These are phyloP conservation scores for Penicillium brevicompactum DNA, from an alignment of 2,329 filamentous ascomycete genomes.

Conservation along the genomic window DNA sequence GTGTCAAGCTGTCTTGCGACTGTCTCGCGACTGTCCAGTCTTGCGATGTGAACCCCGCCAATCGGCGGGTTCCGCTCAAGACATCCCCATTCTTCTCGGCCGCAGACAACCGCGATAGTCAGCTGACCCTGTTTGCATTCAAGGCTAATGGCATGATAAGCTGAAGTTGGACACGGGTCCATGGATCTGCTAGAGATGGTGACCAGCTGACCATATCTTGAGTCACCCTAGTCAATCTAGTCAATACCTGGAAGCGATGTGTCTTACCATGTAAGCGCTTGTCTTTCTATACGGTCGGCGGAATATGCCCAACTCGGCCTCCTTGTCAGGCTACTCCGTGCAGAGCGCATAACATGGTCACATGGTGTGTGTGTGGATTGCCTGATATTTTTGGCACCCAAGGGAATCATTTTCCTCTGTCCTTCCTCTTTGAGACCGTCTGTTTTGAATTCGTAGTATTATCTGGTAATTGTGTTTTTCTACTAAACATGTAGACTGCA, in stretches of 20 bases:
- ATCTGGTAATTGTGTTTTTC: too few relatives aligned
- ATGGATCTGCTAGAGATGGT: constrained; percentile 2
- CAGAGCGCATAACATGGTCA: not conserved
- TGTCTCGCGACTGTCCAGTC: not conserved
- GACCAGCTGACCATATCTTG: constrained; percentile 11
- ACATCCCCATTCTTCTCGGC: not conserved
- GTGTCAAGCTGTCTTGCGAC: constrained; percentile 2
- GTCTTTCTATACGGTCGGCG: constrained; percentile 3
- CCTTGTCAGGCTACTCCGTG: not conserved
- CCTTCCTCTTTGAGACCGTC: too few relatives aligned
- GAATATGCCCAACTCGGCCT: not conserved
- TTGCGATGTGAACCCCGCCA: constrained; percentile 6
- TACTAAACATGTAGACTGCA: not conserved
- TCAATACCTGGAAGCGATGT: not conserved
- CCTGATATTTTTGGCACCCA: constrained; percentile 5
- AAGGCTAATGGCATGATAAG: constrained; percentile 7
- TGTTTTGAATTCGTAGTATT: too few relatives aligned
- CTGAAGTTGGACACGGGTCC: constrained; percentile 5
- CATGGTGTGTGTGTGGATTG: constrained; percentile 2
- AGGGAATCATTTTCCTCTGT: not conserved
- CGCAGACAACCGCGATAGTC: constrained; percentile 8
- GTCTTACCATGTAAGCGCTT: constrained; percentile 4
- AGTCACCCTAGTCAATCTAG: not conserved
- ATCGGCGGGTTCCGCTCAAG: constrained; percentile 8
- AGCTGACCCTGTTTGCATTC: constrained; percentile 5